Evolutionary conservation across 495 filamentous ascomycete genomes (phyloP), one percentile per base, ranked within the genome.

Genomic region (Thermothielavioides terrestris): DNA sequence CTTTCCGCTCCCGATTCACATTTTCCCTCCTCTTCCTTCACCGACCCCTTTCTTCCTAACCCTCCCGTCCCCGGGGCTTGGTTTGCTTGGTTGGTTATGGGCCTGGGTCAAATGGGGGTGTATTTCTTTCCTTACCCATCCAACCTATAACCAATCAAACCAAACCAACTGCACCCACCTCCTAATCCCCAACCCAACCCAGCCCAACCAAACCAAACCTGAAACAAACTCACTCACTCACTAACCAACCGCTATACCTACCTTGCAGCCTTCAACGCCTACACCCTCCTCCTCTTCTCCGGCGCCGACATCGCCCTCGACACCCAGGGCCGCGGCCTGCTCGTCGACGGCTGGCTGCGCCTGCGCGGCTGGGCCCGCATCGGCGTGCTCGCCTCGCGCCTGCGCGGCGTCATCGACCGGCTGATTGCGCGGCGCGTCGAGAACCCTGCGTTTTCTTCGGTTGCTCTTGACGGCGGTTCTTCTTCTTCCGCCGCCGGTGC

Each of bases 311-410:
- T 96, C 37, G 74, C 76, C 38, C 77, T 98, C 2, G 92, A 98
- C 65, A 94, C 89, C 0, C 75, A 85, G 36, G 92, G 91, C 2
- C 77, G 91, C 7, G 92, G 94, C 4, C 70, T 98, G 2, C 69
- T 96, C 12, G 88, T 98, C 5, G 94, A 97, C 68, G 89, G 88
- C 34, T 96, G 94, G 94, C 66, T 97, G 30, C 75, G 86, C 26
- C 69, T 97, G 20, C 77, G 89, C 6, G 92, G 92, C 2, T 97
- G 94, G 92, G 94, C 94, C 2, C 74, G 94, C 18, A 90, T 98
- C 45, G 92, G 92, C 10, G 91, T 95, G 6, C 66, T 98, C 46
- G 85, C 96, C 11, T 86, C 83, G 12, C 74, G 89, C 42, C 65
- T 98, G 42, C 74, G 94, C 49, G 82, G 78, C 40, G 85, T 97